Percentiles rank a stretch among this genome's conserved stretches.
Conservation (phyloP, 1,139 yeast species). For the Kazachstania sp. region DNA sequence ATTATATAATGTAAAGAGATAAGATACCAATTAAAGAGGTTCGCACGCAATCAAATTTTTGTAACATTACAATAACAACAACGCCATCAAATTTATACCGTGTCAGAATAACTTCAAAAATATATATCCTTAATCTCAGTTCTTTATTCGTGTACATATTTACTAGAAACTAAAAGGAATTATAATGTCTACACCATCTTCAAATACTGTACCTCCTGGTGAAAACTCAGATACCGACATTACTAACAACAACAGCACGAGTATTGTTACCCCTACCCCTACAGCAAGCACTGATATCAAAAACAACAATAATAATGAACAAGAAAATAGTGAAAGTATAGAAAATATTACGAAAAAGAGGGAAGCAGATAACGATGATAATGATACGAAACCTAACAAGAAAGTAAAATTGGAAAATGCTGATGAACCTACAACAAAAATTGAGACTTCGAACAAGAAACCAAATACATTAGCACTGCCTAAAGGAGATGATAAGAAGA, state of each 20-base stretch:
- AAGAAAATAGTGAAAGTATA: neutral
- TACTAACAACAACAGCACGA: neutral
- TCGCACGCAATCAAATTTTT: too few relatives aligned
- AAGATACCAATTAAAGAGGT: too few relatives aligned
- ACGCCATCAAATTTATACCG: too few relatives aligned
- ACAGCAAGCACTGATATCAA: neutral
- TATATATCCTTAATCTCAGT: too few relatives aligned
- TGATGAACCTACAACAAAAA: neutral
- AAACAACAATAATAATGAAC: neutral
- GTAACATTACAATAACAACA: too few relatives aligned
- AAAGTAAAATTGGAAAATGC: neutral
- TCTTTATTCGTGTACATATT: neutral
- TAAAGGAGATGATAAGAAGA: constrained; percentile 13
- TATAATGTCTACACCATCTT: neutral
- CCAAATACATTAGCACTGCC: constrained; percentile 2
- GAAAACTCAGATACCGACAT: neutral
- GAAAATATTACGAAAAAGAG: neutral
- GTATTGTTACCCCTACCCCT: too few relatives aligned
- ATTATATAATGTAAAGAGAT: too few relatives aligned
- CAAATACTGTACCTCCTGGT: neutral
- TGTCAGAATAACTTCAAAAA: too few relatives aligned
- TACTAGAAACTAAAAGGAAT: neutral
- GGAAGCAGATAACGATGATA: neutral
- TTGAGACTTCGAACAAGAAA: neutral
- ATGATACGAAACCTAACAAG: neutral